phyloP scores from a whole-genome alignment of 139 green algal species.

The Eudorina sp. region DNA sequence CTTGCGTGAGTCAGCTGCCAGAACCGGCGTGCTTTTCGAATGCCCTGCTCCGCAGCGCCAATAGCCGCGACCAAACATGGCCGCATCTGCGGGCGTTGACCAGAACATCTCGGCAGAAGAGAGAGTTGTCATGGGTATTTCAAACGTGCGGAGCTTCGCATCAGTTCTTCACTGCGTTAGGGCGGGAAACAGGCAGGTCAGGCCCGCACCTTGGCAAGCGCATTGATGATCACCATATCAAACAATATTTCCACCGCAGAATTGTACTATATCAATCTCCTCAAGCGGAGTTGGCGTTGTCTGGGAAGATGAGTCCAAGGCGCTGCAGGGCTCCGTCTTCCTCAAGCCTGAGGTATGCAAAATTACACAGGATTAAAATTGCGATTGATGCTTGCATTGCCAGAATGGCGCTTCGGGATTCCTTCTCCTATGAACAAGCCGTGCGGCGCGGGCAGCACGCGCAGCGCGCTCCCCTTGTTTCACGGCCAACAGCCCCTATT shows the following conservation, averaged over 20 bases:
- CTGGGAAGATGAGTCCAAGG: constrained; percentile 73
- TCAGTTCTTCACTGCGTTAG: constrained; percentile 61
- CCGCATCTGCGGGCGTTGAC: neutral
- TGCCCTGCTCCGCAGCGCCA: too few relatives aligned
- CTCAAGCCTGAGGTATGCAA: constrained; percentile 57
- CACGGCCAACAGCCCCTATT: too few relatives aligned
- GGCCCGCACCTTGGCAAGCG: neutral
- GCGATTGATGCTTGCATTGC: too few relatives aligned
- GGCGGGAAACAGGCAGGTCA: constrained; percentile 61
- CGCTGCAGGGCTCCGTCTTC: constrained; percentile 61
- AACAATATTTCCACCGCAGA: constrained; percentile 30
- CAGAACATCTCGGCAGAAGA: neutral
- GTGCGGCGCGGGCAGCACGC: too few relatives aligned
- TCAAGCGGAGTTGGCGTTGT: constrained; percentile 56
- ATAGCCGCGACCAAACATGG: too few relatives aligned
- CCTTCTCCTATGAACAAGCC: too few relatives aligned
- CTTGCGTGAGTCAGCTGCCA: too few relatives aligned
- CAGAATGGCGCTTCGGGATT: too few relatives aligned
- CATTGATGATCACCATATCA: neutral
- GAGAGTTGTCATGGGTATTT: constrained; percentile 19
- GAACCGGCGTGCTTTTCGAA: too few relatives aligned
- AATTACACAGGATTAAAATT: neutral
- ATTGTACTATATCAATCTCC: constrained; percentile 52
- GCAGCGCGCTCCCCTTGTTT: too few relatives aligned
- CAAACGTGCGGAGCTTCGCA: constrained; percentile 50